Percentiles rank a stretch among this genome's conserved stretches.
phyloP scores from a whole-genome alignment of 768 basidiomycete genomes.

The Kwoniella pini region DNA sequence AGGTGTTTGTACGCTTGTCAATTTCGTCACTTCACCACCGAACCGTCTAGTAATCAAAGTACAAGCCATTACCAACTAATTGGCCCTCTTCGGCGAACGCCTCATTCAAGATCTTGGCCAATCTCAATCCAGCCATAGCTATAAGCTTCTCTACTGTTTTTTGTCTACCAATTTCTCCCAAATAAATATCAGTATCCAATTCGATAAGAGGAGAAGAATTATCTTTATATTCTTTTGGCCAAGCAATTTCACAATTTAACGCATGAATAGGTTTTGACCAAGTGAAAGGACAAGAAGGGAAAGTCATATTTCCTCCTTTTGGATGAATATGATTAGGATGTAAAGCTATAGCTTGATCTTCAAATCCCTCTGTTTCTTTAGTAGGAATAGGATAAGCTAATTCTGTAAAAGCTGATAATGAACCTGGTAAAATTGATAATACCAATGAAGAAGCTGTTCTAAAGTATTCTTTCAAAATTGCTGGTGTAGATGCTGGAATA shows the following conservation, averaged over 20 bases:
- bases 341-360: slow-evolving; percentile 15
- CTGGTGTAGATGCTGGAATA: slow-evolving; percentile 23
- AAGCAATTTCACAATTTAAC: slow-evolving; percentile 79
- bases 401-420: slow-evolving; percentile 7
- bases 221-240: slow-evolving; percentile 70
- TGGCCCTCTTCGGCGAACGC: slow-evolving; percentile 59
- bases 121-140: slow-evolving; percentile 76
- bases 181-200: slow-evolving; percentile 78
- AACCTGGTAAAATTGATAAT: slow-evolving; percentile 16
- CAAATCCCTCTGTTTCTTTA: slow-evolving; percentile 29
- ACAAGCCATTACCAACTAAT: slow-evolving; percentile 26
- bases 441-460: slow-evolving; percentile 21
- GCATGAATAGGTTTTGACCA: slow-evolving; percentile 74
- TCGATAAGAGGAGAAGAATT: slow-evolving; percentile 61
- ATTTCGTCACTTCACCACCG: no score
- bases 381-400: slow-evolving; percentile 21
- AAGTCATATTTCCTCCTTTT: slow-evolving; percentile 18
- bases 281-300: slow-evolving; percentile 68
- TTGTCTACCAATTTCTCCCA: slow-evolving; percentile 66
- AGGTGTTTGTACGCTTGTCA: no score
- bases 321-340: slow-evolving; percentile 7
- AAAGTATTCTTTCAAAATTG: slow-evolving; percentile 24
- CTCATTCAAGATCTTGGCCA: slow-evolving; percentile 79
- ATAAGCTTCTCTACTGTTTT: slow-evolving; percentile 79
- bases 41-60: slow-evolving; percentile 24